Conservation (phyloP, 805 yeast species). For the Candida morakotiae region DNA sequence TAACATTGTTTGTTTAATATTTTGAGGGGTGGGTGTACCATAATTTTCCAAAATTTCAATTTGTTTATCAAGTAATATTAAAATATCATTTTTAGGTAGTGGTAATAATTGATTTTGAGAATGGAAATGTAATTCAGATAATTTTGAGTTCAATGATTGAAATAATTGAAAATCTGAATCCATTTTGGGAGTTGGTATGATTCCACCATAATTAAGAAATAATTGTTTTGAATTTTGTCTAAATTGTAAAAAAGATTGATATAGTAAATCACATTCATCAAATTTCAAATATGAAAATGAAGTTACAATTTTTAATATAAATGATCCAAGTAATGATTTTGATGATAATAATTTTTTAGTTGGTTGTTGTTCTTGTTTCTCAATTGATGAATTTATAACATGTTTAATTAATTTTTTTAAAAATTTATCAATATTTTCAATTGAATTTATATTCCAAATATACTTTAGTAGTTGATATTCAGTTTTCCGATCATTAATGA, state of each 20-base stretch:
- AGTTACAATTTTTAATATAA: slow-evolving; percentile 27
- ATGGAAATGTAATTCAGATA: slow-evolving; percentile 9
- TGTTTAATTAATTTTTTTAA: slow-evolving; percentile 1
- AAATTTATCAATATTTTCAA: slow-evolving; percentile 41
- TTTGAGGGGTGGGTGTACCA: slow-evolving; percentile 47
- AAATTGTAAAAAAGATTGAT: slow-evolving; percentile 31
- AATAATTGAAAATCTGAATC: slow-evolving; percentile 13
- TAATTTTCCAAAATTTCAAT: slow-evolving; percentile 47
- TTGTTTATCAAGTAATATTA: slow-evolving; percentile 48
- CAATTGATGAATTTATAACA: not conserved
- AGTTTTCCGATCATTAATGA: slow-evolving; percentile 11
- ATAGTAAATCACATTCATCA: slow-evolving; percentile 32
- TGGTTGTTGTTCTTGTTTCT: not conserved
- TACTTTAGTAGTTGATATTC: slow-evolving; percentile 27
- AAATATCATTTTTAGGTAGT: slow-evolving; percentile 49
- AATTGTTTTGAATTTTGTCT: slow-evolving; percentile 22
- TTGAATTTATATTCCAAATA: slow-evolving; percentile 45
- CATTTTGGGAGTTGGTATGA: slow-evolving; percentile 1
- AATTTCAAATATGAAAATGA: slow-evolving; percentile 31
- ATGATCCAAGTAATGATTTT: slow-evolving; percentile 26
- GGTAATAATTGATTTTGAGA: slow-evolving; percentile 21
- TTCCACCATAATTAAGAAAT: slow-evolving; percentile 14
- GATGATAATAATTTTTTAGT: slow-evolving; percentile 15
- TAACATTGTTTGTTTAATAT: slow-evolving; percentile 37
- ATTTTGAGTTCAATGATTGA: slow-evolving; percentile 12